Evolutionary conservation across 2,329 filamentous ascomycete genomes (phyloP).

Genomic region (Phialemonium atrogriseum): DNA sequence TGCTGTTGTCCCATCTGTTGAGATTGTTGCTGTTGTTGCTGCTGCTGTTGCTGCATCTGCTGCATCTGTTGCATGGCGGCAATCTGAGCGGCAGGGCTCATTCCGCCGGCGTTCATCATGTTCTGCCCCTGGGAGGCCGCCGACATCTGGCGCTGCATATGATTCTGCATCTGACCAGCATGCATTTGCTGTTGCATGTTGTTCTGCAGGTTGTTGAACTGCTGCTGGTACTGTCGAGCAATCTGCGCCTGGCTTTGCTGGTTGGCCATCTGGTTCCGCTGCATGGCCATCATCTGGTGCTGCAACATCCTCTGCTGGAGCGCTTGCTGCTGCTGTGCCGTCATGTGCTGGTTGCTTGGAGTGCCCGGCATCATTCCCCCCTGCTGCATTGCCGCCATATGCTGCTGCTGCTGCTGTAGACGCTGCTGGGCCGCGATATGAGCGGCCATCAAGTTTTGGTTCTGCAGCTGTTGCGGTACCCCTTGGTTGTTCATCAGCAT

Average conservation of each 20-base stretch:
- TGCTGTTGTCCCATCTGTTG: conserved; percentile 7
- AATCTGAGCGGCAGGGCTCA: conserved; percentile 24
- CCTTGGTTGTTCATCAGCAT: conserved; percentile 45
- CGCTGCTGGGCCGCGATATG: conserved; percentile 41
- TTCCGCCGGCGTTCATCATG: conserved; percentile 32
- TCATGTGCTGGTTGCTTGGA: conserved; percentile 19
- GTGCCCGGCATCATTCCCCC: conserved; percentile 34
- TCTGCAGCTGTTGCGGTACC: conserved; percentile 29
- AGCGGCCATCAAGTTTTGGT: conserved; percentile 26
- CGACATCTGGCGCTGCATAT: conserved; percentile 27
- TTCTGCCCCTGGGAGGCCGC: conserved; percentile 19
- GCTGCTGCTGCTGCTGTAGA: conserved; percentile 36
- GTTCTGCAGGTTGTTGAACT: conserved; percentile 32
- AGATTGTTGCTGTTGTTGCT: conserved; percentile 11
- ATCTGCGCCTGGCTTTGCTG: conserved; percentile 33
- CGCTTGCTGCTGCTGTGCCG: conserved; percentile 23
- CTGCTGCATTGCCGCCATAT: conserved; percentile 23
- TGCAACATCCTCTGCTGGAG: conserved; percentile 24
- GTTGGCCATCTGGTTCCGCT: conserved; percentile 24
- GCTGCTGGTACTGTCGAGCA: conserved; percentile 34
- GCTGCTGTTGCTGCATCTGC: conserved; percentile 12
- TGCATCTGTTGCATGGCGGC: conserved; percentile 27
- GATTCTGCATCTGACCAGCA: conserved; percentile 26
- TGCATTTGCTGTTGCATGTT: conserved; percentile 18
- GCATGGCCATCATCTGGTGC: conserved; percentile 28